phyloP scores from a whole-genome alignment of 2,329 filamentous ascomycete genomes.

The Cladophialophora carrionii region DNA sequence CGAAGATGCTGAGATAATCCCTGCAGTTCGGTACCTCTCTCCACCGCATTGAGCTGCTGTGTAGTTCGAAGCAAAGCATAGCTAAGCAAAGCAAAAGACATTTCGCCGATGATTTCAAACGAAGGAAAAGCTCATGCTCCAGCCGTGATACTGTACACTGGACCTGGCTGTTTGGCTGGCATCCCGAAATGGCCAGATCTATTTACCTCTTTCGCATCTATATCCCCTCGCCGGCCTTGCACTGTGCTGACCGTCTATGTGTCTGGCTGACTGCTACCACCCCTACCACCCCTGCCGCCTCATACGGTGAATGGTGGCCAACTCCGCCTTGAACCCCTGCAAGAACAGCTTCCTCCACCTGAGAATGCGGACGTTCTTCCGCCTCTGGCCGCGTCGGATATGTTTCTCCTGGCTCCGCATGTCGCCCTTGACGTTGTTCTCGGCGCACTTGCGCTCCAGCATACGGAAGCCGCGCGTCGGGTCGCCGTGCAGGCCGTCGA shows the following conservation, averaged over 20 bases:
- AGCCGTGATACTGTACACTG: too few species aligned
- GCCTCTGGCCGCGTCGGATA: conserved; percentile 48
- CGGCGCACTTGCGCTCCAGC: conserved; percentile 38
- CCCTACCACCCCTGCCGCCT: conserved; percentile 53
- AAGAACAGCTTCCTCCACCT: conserved; percentile 53
- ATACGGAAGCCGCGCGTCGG: conserved; percentile 36
- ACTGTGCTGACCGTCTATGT: background rate
- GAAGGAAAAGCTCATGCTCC: too few species aligned
- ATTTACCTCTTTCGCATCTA: too few species aligned
- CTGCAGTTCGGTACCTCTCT: background rate
- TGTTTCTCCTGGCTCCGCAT: conserved; percentile 46
- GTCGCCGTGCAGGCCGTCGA: conserved; percentile 36
- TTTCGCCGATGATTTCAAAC: too few species aligned
- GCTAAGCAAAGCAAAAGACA: too few species aligned
- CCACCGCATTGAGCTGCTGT: background rate
- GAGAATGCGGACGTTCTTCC: conserved; percentile 46
- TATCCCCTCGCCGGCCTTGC: too few species aligned
- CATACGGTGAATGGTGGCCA: conserved; percentile 50
- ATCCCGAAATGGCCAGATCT: too few species aligned
- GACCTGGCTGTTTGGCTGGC: too few species aligned
- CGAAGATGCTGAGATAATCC: background rate
- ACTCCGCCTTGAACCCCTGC: conserved; percentile 49
- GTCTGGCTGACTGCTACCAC: background rate
- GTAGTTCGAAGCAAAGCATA: too few species aligned
- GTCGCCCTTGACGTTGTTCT: conserved; percentile 45